Conservation (phyloP, 208 protist genomes). For the Wallacemonas collosoma region DNA sequence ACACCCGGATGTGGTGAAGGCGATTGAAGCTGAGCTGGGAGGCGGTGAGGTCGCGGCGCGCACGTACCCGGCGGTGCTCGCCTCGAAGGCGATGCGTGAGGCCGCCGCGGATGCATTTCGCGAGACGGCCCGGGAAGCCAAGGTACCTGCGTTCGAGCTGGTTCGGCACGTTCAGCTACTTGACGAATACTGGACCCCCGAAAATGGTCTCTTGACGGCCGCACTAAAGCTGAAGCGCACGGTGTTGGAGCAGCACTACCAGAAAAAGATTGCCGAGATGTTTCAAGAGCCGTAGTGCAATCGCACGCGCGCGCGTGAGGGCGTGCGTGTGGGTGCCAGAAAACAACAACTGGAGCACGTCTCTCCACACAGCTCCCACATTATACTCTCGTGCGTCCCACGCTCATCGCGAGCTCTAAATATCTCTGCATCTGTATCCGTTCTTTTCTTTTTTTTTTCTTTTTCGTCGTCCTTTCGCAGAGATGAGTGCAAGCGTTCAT, state of each 20-base stretch:
- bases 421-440: too few species aligned
- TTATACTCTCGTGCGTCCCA: too few species aligned
- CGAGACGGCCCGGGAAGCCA: constrained; percentile 34
- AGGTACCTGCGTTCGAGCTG: constrained; percentile 46
- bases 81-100: constrained; percentile 21
- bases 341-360: too few species aligned
- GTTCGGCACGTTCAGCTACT: constrained; percentile 37
- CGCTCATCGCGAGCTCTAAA: too few species aligned
- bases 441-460: constrained; percentile 12
- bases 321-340: too few species aligned
- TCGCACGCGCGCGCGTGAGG: background rate
- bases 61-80: constrained; percentile 32
- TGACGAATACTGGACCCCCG: constrained; percentile 57
- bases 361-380: too few species aligned
- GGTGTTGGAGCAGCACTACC: constrained; percentile 49
- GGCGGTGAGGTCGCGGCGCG: constrained; percentile 23
- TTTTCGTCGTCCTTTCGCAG: background rate
- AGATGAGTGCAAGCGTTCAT: background rate
- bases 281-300: constrained; percentile 47
- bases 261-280: constrained; percentile 53
- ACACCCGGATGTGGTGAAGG: constrained; percentile 10
- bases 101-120: constrained; percentile 31
- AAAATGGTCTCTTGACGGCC: constrained; percentile 63
- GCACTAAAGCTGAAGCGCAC: constrained; percentile 58
- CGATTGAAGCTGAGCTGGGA: constrained; percentile 23